phyloP scores from a whole-genome alignment of 495 filamentous ascomycete genomes.

The Xylaria venustula region DNA sequence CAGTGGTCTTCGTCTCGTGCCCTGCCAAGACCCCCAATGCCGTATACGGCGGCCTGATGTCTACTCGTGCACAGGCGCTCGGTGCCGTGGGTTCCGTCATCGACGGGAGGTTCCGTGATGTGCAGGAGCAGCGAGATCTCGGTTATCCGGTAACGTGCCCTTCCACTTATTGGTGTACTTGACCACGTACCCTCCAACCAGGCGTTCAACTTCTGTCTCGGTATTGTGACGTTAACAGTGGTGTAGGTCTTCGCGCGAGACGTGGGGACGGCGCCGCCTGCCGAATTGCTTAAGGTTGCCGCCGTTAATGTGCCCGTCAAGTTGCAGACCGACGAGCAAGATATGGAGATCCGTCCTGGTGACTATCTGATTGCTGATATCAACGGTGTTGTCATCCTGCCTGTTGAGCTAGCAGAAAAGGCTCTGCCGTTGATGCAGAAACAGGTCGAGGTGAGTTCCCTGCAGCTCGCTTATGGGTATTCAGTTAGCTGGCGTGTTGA shows the following conservation, averaged over 20 bases:
- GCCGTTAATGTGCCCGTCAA: slow-evolving; percentile 43
- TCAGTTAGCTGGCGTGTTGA: too few species aligned
- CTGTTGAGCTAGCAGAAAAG: slow-evolving; percentile 43
- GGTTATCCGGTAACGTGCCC: slow-evolving; percentile 37
- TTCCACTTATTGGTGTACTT: not conserved
- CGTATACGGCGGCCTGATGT: slow-evolving; percentile 61
- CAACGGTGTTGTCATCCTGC: slow-evolving; percentile 55
- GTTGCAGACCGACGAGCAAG: slow-evolving; percentile 40
- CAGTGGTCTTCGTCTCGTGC: slow-evolving; percentile 57
- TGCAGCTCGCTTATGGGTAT: too few species aligned
- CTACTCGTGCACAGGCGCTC: slow-evolving; percentile 48
- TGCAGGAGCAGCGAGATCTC: slow-evolving; percentile 58
- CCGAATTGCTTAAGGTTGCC: slow-evolving; percentile 42
- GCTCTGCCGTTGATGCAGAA: slow-evolving; percentile 47
- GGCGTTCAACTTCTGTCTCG: too few species aligned
- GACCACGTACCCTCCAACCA: not conserved
- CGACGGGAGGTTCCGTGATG: slow-evolving; percentile 58
- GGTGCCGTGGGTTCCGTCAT: slow-evolving; percentile 48
- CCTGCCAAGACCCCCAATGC: slow-evolving; percentile 53
- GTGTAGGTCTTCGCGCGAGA: slow-evolving; percentile 52
- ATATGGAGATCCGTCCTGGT: slow-evolving; percentile 50
- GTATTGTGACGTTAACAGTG: not conserved
- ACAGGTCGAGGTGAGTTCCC: slow-evolving; percentile 37
- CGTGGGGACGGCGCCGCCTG: slow-evolving; percentile 51
- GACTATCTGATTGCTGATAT: slow-evolving; percentile 58